Evolutionary conservation across 2,329 filamentous ascomycete species (phyloP), one percentile per base, ranked within the genome.

Genomic region (Falciphora oryzae): DNA sequence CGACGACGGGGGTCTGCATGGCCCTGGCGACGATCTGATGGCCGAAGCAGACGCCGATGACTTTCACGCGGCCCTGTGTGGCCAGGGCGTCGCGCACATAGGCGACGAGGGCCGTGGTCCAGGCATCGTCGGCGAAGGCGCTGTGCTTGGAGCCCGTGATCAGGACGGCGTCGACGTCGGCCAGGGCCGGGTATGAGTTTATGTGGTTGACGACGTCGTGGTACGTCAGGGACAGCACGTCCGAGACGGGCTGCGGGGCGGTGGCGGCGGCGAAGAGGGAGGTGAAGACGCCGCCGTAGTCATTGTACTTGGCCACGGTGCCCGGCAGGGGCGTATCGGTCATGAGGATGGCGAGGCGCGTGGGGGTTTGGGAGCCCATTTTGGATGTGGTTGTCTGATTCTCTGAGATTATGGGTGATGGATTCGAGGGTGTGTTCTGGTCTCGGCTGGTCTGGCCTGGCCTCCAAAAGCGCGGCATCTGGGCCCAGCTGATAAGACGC

Each of bases 41-140:
- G 6, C 92, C 92, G 74, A 94, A 96, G 76, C 92, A 96, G 22
- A 95, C 83, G 14, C 92, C 92, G 22, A 96, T 81, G n/a, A 93
- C 76, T 50, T 86, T 84, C 10, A 95, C 84, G 0, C 86, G 79
- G 68, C 89, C 83, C 16, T 80, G 79, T 44, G 91, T 80, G 3
- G 90, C 80, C 50, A 68, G 66, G 1, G 69, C 70, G 68, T 82
- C 79, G 62, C 81, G 78, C 0, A 84, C 86, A 71, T 87, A 96
- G 1, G 87, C 85, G 25, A 92, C 88, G 1, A 96, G 82, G 63
- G 84, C 86, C 57, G 88, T 68, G 68, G 95, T 94, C 92, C 92
- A 96, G 0, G 88, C 84, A 62, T 86, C 81, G 69, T 88, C 79
- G 67, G 91, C 90, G 72, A 89, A 94, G 0, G 91, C 85, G 72